Base-by-base conservation (phyloP, 495 filamentous ascomycete species). In the Paragyromitra xinjiangensis region DNA sequence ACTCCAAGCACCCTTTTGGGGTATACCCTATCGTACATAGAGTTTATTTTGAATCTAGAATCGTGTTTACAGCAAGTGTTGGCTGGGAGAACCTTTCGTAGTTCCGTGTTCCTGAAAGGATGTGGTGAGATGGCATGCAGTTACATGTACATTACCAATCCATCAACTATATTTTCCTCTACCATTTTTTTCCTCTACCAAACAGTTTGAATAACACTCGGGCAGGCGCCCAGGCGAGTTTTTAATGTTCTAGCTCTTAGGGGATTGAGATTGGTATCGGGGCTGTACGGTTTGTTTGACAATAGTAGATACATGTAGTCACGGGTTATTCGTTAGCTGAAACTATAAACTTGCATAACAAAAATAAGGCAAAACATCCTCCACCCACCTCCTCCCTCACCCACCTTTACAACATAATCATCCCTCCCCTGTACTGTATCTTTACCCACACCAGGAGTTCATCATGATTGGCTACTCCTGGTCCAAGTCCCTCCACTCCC, bases 21-120 rank as follows among this genome's bases (percentile, higher is more conserved):
- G 16, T 37, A 16, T 42, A 58, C 50, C 65, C 12, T 69, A 40
- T 66, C 26, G n/a, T 51, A 68, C 37, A 65, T 61, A 69, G 53
- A 61, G 53, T 8, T 2, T 42, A 16, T 14, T 45, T 16, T 34
- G 40, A 69, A 69, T 61, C 26, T 37, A 61, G 40, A 59, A 45
- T 45, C 9, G 50, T n/a, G 14, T 19, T 11, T 53, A 24, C 39
- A 26, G 9, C n/a, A 12, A 19, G 1, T 22, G 14, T 53, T 53
- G 19, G 50, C 8, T 8, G 50, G 16, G 50, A 8, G 19, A 53
- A 53, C 3, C n/a, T 53, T 53, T 22, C 29, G 29, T 34, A 3
- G 19, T 53, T 7, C 1, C n/a, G 19, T 53, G 19, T 19, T 24
- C n/a, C 8, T 53, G 3, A 6, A 22, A n/a, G 19, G 19, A 7